phyloP scores from a whole-genome alignment of 1,139 yeast genomes.

The Pichia sp. region DNA sequence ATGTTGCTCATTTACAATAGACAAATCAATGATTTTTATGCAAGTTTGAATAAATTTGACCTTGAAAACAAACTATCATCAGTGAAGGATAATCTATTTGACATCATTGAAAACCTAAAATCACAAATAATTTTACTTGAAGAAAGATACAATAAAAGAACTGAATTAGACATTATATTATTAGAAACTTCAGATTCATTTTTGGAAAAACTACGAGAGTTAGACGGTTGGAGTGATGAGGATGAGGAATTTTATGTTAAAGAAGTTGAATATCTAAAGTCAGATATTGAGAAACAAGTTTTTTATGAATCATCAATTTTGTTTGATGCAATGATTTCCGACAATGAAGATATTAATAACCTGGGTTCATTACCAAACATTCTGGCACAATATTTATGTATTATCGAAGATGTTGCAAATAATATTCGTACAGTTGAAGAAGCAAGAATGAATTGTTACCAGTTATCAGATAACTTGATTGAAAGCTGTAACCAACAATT shows the following conservation, averaged over 20 bases:
- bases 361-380: constrained; percentile 6
- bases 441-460: constrained; percentile 10
- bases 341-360: neutral
- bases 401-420: constrained; percentile 8
- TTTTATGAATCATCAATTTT: constrained; percentile 50
- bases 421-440: constrained; percentile 8
- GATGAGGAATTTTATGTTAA: constrained; percentile 40
- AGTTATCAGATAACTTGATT: constrained; percentile 8
- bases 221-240: constrained; percentile 48
- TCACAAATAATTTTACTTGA: constrained; percentile 48
- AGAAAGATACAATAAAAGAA: constrained; percentile 39
- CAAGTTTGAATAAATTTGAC: constrained; percentile 19
- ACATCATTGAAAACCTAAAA: constrained; percentile 25
- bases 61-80: constrained; percentile 16
- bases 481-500: constrained; percentile 6
- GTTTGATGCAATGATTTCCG: constrained; percentile 27
- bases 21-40: constrained; percentile 33
- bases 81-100: constrained; percentile 25
- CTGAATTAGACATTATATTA: constrained; percentile 47
- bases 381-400: constrained; percentile 10
- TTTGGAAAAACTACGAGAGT: constrained; percentile 33
- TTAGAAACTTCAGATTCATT: constrained; percentile 32
- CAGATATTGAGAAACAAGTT: constrained; percentile 46
- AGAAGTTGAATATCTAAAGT: constrained; percentile 37
- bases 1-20: constrained; percentile 40